phyloP scores from a whole-genome alignment of 148 eudicot species.

The Fagopyrum homotropicum region DNA sequence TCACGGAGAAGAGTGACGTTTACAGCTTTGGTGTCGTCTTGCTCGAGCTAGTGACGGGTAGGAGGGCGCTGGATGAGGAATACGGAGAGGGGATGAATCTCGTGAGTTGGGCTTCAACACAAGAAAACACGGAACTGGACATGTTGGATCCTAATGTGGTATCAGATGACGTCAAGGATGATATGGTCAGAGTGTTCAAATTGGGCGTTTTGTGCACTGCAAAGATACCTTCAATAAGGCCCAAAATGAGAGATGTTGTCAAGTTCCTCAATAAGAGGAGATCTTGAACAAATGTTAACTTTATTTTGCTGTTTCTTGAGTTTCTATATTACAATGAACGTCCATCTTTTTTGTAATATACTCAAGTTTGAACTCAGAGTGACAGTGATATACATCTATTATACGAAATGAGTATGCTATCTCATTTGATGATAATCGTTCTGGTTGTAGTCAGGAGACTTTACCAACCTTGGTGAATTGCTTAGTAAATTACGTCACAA shows the following conservation, averaged over 20 bases:
- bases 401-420: too few relatives aligned
- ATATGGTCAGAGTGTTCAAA: constrained; percentile 39
- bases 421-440: too few relatives aligned
- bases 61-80: constrained; percentile 51
- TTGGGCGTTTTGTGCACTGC: constrained; percentile 60
- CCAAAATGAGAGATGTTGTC: constrained; percentile 75
- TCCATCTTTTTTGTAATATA: not conserved
- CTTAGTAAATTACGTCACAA: too few relatives aligned
- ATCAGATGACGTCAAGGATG: not conserved
- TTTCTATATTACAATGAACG: not conserved
- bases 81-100: constrained; percentile 81
- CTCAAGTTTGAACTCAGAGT: not conserved
- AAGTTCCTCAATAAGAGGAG: constrained; percentile 45
- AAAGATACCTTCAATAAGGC: constrained; percentile 67
- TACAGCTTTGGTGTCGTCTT: constrained; percentile 92
- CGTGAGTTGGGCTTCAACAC: constrained; percentile 40
- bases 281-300: not conserved
- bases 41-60: constrained; percentile 73
- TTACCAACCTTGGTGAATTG: too few relatives aligned
- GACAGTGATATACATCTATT: not conserved
- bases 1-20: constrained; percentile 76
- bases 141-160: not conserved
- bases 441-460: too few relatives aligned
- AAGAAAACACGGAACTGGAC: not conserved
- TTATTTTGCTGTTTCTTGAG: not conserved